A percentile compares a stretch with the other conserved stretches of the same genome.
Evolutionary conservation across 2,329 filamentous ascomycete species (phyloP).

Genomic region (Colletotrichum eleusines): DNA sequence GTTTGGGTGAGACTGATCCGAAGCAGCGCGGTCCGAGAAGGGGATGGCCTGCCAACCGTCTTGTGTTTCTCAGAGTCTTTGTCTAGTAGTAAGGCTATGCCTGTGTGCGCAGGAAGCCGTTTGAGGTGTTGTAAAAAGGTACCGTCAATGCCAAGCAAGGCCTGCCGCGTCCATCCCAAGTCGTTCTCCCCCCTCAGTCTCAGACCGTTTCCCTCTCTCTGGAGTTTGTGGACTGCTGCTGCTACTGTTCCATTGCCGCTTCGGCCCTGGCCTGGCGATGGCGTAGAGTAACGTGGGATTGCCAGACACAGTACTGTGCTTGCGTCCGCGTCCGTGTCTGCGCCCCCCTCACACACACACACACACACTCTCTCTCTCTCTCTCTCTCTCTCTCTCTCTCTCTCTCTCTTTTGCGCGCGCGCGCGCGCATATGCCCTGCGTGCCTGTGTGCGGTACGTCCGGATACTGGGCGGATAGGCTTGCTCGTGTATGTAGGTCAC

Average conservation of each 20-base stretch:
- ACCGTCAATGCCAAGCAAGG: constrained; percentile 4
- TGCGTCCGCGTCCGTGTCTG: constrained; percentile 6
- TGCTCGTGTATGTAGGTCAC: constrained; percentile 27
- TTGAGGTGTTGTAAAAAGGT: neutral
- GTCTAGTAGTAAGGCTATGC: constrained; percentile 40
- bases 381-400: neutral
- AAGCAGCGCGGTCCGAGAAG: constrained; percentile 23
- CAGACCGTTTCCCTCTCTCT: constrained; percentile 15
- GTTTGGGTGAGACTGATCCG: constrained; percentile 28
- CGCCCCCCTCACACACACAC: too few relatives aligned
- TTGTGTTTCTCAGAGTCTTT: constrained; percentile 11
- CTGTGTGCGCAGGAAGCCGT: constrained; percentile 29
- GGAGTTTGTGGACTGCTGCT: constrained; percentile 1
- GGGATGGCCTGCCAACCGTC: constrained; percentile 34
- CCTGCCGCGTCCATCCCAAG: constrained; percentile 32
- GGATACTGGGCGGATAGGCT: constrained; percentile 14
- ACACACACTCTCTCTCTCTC: neutral
- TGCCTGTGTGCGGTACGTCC: constrained; percentile 21
- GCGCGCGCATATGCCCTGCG: constrained; percentile 9
- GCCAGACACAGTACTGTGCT: constrained; percentile 10
- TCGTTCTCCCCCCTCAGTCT: constrained; percentile 27
- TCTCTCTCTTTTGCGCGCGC: neutral
- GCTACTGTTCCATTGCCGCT: constrained; percentile 31
- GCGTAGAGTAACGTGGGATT: constrained; percentile 32
- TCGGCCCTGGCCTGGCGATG: constrained; percentile 21